Evolutionary conservation across 139 green algal genomes (phyloP).

Genomic region (Axilococcus clingmanii): DNA sequence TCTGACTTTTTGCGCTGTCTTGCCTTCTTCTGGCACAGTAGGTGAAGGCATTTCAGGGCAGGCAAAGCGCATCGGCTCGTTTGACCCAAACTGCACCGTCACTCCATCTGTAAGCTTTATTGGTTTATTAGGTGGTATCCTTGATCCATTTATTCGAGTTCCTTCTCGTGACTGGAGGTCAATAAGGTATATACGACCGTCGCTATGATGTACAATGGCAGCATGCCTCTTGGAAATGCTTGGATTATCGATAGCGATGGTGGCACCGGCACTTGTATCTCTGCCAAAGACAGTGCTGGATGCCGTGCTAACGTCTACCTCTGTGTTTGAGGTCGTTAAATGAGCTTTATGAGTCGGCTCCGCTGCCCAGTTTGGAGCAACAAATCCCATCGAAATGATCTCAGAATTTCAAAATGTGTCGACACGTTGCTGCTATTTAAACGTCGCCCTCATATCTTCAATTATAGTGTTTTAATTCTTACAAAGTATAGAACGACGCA

Average conservation of each 20-base stretch:
- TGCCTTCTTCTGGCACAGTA: background rate
- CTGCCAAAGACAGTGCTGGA: background rate
- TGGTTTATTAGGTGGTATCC: conserved; percentile 6
- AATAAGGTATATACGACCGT: conserved; percentile 61
- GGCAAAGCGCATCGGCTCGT: background rate
- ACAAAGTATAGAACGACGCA: too few species aligned
- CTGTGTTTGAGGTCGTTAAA: background rate
- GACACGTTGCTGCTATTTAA: too few species aligned
- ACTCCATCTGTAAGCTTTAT: background rate
- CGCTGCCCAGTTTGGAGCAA: conserved; percentile 5
- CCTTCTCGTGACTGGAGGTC: conserved; percentile 29
- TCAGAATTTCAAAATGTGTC: too few species aligned
- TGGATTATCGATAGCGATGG: conserved; percentile 26
- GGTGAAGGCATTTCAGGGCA: background rate
- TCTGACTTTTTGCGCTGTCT: conserved; percentile 27
- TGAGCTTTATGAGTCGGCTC: background rate
- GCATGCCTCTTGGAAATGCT: conserved; percentile 38
- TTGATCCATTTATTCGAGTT: background rate
- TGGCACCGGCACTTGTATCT: background rate
- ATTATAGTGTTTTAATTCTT: too few species aligned
- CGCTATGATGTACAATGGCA: conserved; percentile 56
- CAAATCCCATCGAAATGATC: too few species aligned
- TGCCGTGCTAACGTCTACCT: background rate
- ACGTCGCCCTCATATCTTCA: too few species aligned
- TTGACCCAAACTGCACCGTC: background rate